These are phyloP conservation scores for Acanthamoeba castellanii DNA, from an alignment of 208 protist genomes.

Conservation along the genomic window DNA sequence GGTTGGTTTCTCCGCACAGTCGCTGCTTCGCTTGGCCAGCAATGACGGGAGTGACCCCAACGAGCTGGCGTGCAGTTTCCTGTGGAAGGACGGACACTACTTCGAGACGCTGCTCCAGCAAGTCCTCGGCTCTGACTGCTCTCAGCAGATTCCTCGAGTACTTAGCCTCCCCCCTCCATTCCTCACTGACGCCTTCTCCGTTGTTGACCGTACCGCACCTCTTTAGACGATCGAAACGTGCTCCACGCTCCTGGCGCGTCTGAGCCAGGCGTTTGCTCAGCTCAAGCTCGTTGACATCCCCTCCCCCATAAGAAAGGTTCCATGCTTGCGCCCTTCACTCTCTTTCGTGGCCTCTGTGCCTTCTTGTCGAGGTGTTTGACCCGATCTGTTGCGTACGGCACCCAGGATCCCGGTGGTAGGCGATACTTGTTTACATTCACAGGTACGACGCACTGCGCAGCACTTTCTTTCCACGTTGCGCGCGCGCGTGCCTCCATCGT, in stretches of 20 bases:
- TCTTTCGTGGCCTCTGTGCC: background rate
- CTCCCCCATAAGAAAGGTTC: background rate
- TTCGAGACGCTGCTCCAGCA: background rate
- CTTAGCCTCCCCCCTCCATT: background rate
- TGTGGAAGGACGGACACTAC: slow-evolving; percentile 62
- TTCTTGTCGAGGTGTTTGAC: background rate
- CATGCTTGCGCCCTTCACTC: background rate
- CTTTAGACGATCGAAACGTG: slow-evolving; percentile 37
- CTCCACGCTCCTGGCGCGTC: slow-evolving; percentile 20
- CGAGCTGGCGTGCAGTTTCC: background rate
- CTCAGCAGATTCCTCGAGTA: slow-evolving; percentile 10
- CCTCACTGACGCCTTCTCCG: background rate
- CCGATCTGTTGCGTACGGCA: background rate
- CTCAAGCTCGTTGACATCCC: slow-evolving; percentile 13
- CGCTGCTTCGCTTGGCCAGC: background rate
- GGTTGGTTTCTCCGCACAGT: background rate
- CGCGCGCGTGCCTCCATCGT: too few relatives aligned
- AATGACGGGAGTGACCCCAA: background rate
- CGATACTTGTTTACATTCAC: background rate
- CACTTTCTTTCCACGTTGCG: background rate
- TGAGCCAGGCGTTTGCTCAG: slow-evolving; percentile 24
- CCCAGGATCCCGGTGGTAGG: background rate
- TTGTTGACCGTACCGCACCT: background rate
- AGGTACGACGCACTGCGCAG: background rate
- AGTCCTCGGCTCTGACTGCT: slow-evolving; percentile 3